phyloP scores from a whole-genome alignment of 2,329 filamentous ascomycete genomes.

The Diaporthe aspalathi region DNA sequence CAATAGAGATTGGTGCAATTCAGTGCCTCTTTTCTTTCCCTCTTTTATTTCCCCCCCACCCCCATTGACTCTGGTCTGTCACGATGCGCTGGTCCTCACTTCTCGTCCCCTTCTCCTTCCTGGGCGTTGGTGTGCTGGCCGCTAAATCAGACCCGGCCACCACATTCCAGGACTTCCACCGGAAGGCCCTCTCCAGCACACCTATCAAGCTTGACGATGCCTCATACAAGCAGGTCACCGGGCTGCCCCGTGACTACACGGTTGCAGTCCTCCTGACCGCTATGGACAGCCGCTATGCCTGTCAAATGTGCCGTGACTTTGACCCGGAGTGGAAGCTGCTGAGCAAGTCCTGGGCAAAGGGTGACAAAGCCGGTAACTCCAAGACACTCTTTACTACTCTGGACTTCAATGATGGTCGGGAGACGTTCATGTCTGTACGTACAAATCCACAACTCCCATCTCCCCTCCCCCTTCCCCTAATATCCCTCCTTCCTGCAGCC shows the following conservation, averaged over 20 bases:
- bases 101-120: conserved; percentile 71
- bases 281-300: conserved; percentile 84
- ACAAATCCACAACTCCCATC: background rate
- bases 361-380: conserved; percentile 79
- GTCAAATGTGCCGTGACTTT: conserved; percentile 88
- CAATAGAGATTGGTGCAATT: conserved; percentile 20
- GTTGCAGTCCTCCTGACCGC: conserved; percentile 88
- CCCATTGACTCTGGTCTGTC: conserved; percentile 39
- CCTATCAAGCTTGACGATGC: conserved; percentile 84
- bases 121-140: conserved; percentile 63
- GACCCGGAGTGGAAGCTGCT: conserved; percentile 94
- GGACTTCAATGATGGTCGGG: conserved; percentile 87
- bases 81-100: conserved; percentile 77
- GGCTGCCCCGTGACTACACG: conserved; percentile 84
- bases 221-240: conserved; percentile 80
- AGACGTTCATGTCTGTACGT: conserved; percentile 86
- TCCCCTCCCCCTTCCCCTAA: too few relatives aligned
- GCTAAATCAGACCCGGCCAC: conserved; percentile 69
- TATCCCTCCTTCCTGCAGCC: too few relatives aligned
- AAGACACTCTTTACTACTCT: conserved; percentile 84
- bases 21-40: background rate
- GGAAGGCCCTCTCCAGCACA: conserved; percentile 71
- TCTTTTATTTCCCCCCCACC: background rate
- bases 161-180: conserved; percentile 77
- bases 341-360: conserved; percentile 86